Evolutionary conservation across 768 basidiomycete genomes (phyloP).

Genomic region (Suillus weaverae): DNA sequence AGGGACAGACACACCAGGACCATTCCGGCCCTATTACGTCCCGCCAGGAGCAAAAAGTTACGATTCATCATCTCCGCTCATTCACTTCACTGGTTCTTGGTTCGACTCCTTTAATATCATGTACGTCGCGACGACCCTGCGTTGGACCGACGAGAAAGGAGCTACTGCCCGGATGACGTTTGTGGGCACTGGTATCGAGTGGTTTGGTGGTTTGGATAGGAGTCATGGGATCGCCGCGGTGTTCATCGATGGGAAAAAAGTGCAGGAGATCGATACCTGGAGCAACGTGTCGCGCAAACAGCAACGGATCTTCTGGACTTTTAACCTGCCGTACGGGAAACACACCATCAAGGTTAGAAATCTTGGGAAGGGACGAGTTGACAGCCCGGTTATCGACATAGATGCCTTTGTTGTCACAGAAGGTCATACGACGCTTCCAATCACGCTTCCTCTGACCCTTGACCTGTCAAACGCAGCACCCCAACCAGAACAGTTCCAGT

Average conservation of each 20-base stretch:
- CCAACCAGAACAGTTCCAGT: not conserved
- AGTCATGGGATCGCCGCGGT: slow-evolving; percentile 57
- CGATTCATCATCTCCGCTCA: slow-evolving; percentile 66
- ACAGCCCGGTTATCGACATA: slow-evolving; percentile 46
- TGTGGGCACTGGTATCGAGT: slow-evolving; percentile 74
- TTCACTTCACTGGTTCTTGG: slow-evolving; percentile 66
- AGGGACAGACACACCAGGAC: slow-evolving; percentile 43
- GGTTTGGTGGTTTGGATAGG: slow-evolving; percentile 64
- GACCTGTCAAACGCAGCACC: not conserved
- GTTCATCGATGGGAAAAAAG: slow-evolving; percentile 54
- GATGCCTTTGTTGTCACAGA: slow-evolving; percentile 70
- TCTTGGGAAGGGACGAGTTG: slow-evolving; percentile 42
- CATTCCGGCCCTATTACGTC: slow-evolving; percentile 72
- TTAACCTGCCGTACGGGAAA: slow-evolving; percentile 46
- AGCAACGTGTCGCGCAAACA: slow-evolving; percentile 40
- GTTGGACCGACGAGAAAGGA: slow-evolving; percentile 47
- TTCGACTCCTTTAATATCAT: slow-evolving; percentile 48
- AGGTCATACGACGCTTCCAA: slow-evolving; percentile 25
- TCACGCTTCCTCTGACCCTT: not conserved
- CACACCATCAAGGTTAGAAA: slow-evolving; percentile 70
- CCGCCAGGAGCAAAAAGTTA: slow-evolving; percentile 71
- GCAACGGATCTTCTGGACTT: slow-evolving; percentile 67
- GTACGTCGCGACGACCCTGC: slow-evolving; percentile 52
- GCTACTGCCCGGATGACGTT: slow-evolving; percentile 61
- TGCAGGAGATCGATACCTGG: slow-evolving; percentile 48